These are phyloP conservation scores for Citrus australasica DNA, from an alignment of 345 rosid species.

Conservation along the genomic window DNA sequence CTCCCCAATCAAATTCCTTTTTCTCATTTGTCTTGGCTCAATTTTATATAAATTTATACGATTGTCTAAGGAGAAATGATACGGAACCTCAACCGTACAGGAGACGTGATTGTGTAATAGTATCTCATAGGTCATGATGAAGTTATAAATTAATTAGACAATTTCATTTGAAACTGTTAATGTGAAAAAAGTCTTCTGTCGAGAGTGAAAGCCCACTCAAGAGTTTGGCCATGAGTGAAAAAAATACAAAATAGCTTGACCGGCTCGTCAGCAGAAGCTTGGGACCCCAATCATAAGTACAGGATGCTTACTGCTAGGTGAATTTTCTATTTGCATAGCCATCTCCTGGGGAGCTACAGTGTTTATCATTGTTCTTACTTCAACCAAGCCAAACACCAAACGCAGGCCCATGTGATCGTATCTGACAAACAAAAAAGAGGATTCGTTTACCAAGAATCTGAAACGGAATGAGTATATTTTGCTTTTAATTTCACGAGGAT, in stretches of 20 bases:
- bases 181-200: background rate
- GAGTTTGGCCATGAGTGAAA: background rate
- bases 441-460: background rate
- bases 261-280: background rate
- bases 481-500: background rate
- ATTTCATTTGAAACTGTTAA: no score
- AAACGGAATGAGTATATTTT: no score
- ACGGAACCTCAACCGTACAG: no score
- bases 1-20: background rate
- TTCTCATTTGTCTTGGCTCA: background rate
- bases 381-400: background rate
- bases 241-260: background rate
- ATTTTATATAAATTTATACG: background rate
- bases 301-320: background rate
- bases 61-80: no score
- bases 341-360: background rate
- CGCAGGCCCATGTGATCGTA: background rate
- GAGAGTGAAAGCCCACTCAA: background rate
- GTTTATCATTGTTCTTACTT: no score
- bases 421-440: background rate
- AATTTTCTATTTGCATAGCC: background rate
- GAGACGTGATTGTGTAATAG: background rate
- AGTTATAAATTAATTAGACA: no score
- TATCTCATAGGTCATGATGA: background rate
- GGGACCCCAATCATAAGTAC: no score